phyloP scores from a whole-genome alignment of 2,329 filamentous ascomycete genomes.

The Botrytis paeoniae region DNA sequence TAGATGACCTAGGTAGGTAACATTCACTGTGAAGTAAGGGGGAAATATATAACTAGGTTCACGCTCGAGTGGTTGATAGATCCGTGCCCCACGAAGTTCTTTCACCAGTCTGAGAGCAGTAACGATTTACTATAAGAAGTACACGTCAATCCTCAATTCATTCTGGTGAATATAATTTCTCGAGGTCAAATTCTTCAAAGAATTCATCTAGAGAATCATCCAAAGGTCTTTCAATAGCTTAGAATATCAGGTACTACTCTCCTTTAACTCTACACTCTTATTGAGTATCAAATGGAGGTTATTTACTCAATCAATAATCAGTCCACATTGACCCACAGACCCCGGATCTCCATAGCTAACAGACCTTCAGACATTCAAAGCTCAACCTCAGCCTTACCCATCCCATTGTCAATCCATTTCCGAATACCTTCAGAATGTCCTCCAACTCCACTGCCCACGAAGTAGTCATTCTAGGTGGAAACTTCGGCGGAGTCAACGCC shows the following conservation, averaged over 20 bases:
- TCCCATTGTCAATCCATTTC: neutral
- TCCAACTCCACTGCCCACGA: slow-evolving; percentile 7
- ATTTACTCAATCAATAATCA: neutral
- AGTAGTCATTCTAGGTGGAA: slow-evolving; percentile 52
- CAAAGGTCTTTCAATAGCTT: neutral
- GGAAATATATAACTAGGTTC: neutral
- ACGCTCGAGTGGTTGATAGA: neutral
- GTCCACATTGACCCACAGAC: neutral
- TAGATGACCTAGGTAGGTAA: neutral
- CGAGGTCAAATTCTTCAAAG: neutral
- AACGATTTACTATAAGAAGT: neutral
- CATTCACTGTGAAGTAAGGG: neutral
- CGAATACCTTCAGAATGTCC: slow-evolving; percentile 8
- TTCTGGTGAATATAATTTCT: neutral
- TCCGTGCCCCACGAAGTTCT: neutral
- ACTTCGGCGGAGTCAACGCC: slow-evolving; percentile 48
- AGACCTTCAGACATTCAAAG: neutral
- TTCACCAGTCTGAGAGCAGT: neutral
- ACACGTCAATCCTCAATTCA: neutral
- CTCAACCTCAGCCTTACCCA: neutral
- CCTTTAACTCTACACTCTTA: neutral
- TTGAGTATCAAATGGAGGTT: neutral
- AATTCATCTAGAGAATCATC: neutral
- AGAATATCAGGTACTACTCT: neutral
- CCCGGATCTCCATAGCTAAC: neutral